A percentile compares a stretch with the other conserved stretches of the same genome.
These are phyloP conservation scores for Simmondsia chinensis DNA, from an alignment of 148 eudicot genomes.

Conservation along the genomic window DNA sequence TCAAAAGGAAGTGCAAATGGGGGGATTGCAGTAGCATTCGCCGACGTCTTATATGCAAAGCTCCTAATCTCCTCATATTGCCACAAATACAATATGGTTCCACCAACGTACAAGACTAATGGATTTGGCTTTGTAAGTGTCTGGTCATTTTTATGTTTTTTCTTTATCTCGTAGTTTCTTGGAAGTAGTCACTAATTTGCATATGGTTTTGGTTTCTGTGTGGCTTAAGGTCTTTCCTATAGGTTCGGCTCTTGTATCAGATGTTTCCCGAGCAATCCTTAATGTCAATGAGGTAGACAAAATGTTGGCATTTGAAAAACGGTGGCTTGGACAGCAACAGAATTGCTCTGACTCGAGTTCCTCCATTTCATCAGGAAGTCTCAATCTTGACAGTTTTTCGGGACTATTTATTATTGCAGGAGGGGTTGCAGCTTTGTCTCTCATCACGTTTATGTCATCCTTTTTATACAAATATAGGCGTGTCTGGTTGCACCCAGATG, in stretches of 20 bases:
- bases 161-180: no score
- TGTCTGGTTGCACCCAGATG: conserved; percentile 15
- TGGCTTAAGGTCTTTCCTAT: conserved; percentile 20
- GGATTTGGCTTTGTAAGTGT: conserved; percentile 32
- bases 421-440: conserved; percentile 20
- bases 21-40: conserved; percentile 25
- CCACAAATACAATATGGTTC: conserved; percentile 28
- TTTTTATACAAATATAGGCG: conserved; percentile 27
- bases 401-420: conserved; percentile 42
- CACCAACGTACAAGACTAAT: conserved; percentile 34
- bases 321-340: conserved; percentile 14
- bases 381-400: conserved; percentile 36
- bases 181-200: no score
- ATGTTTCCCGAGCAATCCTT: conserved; percentile 25
- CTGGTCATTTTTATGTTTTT: neutral
- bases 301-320: conserved; percentile 10
- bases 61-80: conserved; percentile 20
- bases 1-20: conserved; percentile 10
- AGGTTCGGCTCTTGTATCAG: conserved; percentile 24
- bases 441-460: conserved; percentile 10
- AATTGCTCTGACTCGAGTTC: conserved; percentile 16
- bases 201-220: no score
- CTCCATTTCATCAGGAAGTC: conserved; percentile 18
- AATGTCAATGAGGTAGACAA: conserved; percentile 17
- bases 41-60: conserved; percentile 32